These are phyloP conservation scores for Rhizopogon rudus DNA, from an alignment of 768 basidiomycete species.

Conservation along the genomic window DNA sequence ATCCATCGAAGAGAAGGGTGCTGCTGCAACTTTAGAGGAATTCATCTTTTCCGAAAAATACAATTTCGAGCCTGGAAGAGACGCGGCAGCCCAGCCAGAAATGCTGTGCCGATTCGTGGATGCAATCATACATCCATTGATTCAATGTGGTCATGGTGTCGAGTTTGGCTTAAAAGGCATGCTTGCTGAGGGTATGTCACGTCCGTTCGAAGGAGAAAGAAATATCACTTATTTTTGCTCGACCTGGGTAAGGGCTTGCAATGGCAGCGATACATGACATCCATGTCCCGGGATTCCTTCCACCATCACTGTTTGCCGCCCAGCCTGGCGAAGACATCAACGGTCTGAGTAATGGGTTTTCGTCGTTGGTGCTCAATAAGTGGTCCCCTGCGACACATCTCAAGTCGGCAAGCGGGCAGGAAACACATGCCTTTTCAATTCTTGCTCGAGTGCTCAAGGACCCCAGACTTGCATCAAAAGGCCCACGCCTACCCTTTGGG, in stretches of 20 bases:
- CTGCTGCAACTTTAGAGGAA: slow-evolving; percentile 14
- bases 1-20: slow-evolving; percentile 15
- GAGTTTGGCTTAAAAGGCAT: slow-evolving; percentile 64
- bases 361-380: slow-evolving; percentile 6
- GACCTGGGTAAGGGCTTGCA: slow-evolving; percentile 17
- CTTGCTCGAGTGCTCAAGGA: slow-evolving; percentile 50
- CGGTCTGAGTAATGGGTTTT: slow-evolving; percentile 1
- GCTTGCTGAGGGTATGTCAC: slow-evolving; percentile 49
- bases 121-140: slow-evolving; percentile 57
- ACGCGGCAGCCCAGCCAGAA: slow-evolving; percentile 30
- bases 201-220: not conserved
- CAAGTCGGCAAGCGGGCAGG: slow-evolving; percentile 3
- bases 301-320: slow-evolving; percentile 9
- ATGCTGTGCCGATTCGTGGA: slow-evolving; percentile 49
- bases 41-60: slow-evolving; percentile 28
- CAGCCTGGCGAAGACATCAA: not conserved
- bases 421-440: slow-evolving; percentile 39
- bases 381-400: not conserved
- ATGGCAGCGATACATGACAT: slow-evolving; percentile 22
- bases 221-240: not conserved
- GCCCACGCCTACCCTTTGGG: slow-evolving; percentile 11
- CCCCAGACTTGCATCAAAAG: slow-evolving; percentile 17
- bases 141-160: slow-evolving; percentile 55
- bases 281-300: slow-evolving; percentile 31
- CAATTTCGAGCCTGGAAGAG: slow-evolving; percentile 15